phyloP scores from a whole-genome alignment of 805 yeast genomes.

The Candida saitoana region DNA sequence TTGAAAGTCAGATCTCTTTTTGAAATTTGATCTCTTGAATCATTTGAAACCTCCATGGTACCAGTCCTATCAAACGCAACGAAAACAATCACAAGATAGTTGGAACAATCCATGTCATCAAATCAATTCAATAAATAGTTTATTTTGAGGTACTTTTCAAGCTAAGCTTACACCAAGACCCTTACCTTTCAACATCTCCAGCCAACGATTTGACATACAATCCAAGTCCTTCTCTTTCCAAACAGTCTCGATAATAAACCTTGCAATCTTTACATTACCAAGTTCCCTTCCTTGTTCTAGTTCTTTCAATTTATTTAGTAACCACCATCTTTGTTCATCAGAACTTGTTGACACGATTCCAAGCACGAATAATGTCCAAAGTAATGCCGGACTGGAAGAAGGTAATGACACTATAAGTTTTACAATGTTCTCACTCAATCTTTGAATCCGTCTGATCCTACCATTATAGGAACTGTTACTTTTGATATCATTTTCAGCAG shows the following conservation, averaged over 20 bases:
- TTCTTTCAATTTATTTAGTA: constrained; percentile 25
- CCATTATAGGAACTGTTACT: constrained; percentile 6
- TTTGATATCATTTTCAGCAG: constrained; percentile 6
- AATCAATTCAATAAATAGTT: no score
- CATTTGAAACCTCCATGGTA: no score
- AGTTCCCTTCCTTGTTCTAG: constrained; percentile 36
- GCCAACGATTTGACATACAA: constrained; percentile 25
- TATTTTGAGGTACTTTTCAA: no score
- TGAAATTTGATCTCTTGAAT: no score
- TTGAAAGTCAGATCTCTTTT: no score
- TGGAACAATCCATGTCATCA: no score
- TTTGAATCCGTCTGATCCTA: constrained; percentile 12
- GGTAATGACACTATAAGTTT: constrained; percentile 20
- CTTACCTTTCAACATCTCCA: constrained; percentile 32
- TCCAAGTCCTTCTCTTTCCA: constrained; percentile 41
- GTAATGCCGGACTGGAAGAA: constrained; percentile 26
- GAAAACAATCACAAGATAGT: not conserved
- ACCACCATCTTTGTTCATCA: constrained; percentile 38
- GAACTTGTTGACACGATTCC: constrained; percentile 28
- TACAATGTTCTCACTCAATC: constrained; percentile 18
- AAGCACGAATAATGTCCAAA: constrained; percentile 40
- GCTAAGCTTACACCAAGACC: constrained; percentile 38
- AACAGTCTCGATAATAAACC: constrained; percentile 28
- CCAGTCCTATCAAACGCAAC: no score
- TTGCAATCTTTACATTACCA: constrained; percentile 35